Base-by-base conservation (phyloP, 768 basidiomycete genomes). In the Amanita thiersii region DNA sequence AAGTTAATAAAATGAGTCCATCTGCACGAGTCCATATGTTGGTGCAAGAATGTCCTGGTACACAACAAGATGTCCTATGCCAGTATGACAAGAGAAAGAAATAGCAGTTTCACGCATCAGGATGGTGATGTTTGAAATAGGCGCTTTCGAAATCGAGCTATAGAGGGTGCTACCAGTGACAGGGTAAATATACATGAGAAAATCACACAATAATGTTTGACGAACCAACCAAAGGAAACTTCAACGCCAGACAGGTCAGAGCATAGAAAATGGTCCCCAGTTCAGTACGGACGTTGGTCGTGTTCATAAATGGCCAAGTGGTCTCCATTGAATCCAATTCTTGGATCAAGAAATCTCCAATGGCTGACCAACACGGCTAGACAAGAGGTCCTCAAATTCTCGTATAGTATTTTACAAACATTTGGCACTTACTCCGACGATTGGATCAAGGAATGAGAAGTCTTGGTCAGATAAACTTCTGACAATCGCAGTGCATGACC, bases 401-500 rank as follows among this genome's bases (percentile, higher is more conserved):
- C 31, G 49, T 32, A 43, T 9, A 44, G 28, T 43, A 32, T 31
- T 47, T 39, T 9, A 33, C 28, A 28, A 37, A 61, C 24, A 19
- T 37, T 17, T 5, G 15, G 24, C 12, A 30, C 81, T 49, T 64
- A 86, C 84, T 39, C 79, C 82, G 47, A 86, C 68, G 48, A 86
- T 75, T 18, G 85, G 85, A 61, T 88, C 85, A n/a, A 86, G 68
- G 58, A 76, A 81, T 28, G 73, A 69, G 47, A 75, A 81, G 51
- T 86, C 83, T 50, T 69, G 58, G 18, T 85, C 80, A 18, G 68
- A 57, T 42, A 86, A 65, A 46, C 76, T 73, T 51, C 78, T 79
- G 53, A 79, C 70, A 52, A 86, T 60, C 29, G 72, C 62, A 39
- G 76, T 69, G 47, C 75, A 73, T 25, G 74, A 63, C 39, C 76